Evolutionary conservation across 495 filamentous ascomycete genomes (phyloP), one percentile per base, ranked within the genome.

Genomic region (Beverwykella pulmonaria): DNA sequence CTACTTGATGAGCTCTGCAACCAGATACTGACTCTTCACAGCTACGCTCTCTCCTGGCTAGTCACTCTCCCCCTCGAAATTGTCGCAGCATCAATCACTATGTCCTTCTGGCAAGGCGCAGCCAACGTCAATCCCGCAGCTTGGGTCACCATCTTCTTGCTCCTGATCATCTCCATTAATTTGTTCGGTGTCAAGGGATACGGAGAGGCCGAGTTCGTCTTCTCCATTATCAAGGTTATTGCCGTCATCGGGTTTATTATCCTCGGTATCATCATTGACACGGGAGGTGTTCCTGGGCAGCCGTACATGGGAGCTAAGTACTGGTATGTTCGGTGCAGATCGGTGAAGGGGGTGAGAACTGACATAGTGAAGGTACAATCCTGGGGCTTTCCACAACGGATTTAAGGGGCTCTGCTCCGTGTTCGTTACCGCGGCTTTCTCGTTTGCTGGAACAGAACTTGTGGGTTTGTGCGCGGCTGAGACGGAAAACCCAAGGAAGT

Each of bases 351-450:
- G 6, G 12, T 34, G 9, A 44, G 39, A 44, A 57, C n/a, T 32
- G 0, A 53, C 32, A 39, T 34, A 26, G 22, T 12, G 12, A 12
- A 97, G 93, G 93, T 71, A 82, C 20, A 47, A 89, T 47, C 93
- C 93, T 0, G 93, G 93, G 39, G 92, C 93, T 6, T 96, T 97
- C 76, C 77, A 92, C 78, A 85, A 95, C 74, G 92, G 93, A 25
- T 97, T 97, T 83, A 96, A 96, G 73, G 93, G 93, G 41, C 81
- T 98, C 7, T 97, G 93, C 82, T 89, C 86, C 71, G 91, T 96
- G 56, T 94, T 98, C 67, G 92, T 97, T 63, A 94, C 90, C 20
- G 92, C 93, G 1, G 91, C 92, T 30, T 97, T 97, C 73, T 87
- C 93, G 52, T 98, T 96, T 69, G 85, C 91, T 6, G 93, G 93